Evolutionary conservation across 139 green algal genomes (phyloP).

Genomic region (Volvox africanus): DNA sequence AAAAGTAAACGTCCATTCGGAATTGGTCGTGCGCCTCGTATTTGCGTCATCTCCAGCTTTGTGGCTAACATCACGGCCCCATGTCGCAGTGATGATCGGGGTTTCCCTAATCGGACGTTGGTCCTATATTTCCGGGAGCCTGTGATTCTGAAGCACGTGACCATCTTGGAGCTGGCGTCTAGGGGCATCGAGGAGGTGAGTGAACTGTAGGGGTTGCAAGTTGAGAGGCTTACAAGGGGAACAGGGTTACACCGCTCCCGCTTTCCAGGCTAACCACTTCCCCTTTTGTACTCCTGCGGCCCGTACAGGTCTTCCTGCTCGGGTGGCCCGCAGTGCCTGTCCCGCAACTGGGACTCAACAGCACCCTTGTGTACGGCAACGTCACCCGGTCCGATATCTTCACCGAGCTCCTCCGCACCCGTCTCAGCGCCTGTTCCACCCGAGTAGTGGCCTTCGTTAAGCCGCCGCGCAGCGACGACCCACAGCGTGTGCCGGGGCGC

Average conservation of each 20-base stretch:
- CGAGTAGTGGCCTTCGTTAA: neutral
- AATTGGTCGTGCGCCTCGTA: too few species aligned
- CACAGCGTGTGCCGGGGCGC: neutral
- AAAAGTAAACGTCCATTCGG: too few species aligned
- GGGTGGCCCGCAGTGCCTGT: constrained; percentile 5
- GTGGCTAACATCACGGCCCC: too few species aligned
- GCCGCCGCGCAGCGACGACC: neutral
- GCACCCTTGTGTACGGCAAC: neutral
- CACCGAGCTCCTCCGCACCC: neutral
- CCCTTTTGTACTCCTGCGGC: too few species aligned
- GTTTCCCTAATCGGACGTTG: neutral
- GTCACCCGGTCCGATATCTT: neutral
- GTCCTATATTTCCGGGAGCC: constrained; percentile 28
- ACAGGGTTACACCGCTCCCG: too few species aligned
- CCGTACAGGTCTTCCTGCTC: constrained; percentile 9
- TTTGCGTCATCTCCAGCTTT: too few species aligned
- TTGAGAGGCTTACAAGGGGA: too few species aligned
- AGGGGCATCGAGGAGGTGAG: neutral
- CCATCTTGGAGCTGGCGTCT: neutral
- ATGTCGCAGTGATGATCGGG: neutral
- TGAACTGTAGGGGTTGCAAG: too few species aligned
- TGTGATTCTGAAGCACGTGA: neutral
- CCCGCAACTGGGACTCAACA: neutral
- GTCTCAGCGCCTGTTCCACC: neutral
- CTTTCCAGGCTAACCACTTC: too few species aligned